A percentile compares a stretch with the other conserved stretches of the same genome.
Conservation (phyloP, 1,284 basidiomycete species). For the Sanguinoderma infundibulare region DNA sequence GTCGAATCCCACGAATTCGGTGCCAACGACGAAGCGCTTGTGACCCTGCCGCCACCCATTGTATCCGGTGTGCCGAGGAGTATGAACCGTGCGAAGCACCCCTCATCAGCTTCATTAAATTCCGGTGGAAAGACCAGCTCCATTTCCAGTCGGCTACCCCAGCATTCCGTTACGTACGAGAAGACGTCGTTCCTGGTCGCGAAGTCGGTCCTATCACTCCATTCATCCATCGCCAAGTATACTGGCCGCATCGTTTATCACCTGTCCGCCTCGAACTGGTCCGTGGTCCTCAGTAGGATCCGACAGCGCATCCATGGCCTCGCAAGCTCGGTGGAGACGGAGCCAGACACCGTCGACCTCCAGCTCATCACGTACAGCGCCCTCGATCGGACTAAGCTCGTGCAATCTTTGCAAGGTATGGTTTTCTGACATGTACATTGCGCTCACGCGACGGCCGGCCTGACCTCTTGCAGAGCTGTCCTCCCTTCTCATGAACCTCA, state of each 20-base stretch:
- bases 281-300: slow-evolving; percentile 76
- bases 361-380: slow-evolving; percentile 76
- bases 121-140: slow-evolving; percentile 43
- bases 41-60: slow-evolving; percentile 21
- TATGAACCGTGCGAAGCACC: slow-evolving; percentile 30
- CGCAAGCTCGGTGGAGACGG: slow-evolving; percentile 56
- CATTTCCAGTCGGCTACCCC: slow-evolving; percentile 39
- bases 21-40: slow-evolving; percentile 10
- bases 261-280: slow-evolving; percentile 92
- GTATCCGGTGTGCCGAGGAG: slow-evolving; percentile 22
- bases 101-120: slow-evolving; percentile 50
- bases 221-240: slow-evolving; percentile 66
- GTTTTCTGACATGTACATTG: not conserved
- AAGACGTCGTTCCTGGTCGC: slow-evolving; percentile 69
- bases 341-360: slow-evolving; percentile 73
- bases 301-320: slow-evolving; percentile 73
- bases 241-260: slow-evolving; percentile 85
- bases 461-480: slow-evolving; percentile 65
- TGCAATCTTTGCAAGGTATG: slow-evolving; percentile 69
- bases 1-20: slow-evolving; percentile 47
- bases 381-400: slow-evolving; percentile 66
- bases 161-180: slow-evolving; percentile 60
- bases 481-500: slow-evolving; percentile 85
- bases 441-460: not conserved
- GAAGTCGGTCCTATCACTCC: slow-evolving; percentile 60